Evolutionary conservation across 345 rosid species (phyloP).

Genomic region (Fremontodendron californicum): DNA sequence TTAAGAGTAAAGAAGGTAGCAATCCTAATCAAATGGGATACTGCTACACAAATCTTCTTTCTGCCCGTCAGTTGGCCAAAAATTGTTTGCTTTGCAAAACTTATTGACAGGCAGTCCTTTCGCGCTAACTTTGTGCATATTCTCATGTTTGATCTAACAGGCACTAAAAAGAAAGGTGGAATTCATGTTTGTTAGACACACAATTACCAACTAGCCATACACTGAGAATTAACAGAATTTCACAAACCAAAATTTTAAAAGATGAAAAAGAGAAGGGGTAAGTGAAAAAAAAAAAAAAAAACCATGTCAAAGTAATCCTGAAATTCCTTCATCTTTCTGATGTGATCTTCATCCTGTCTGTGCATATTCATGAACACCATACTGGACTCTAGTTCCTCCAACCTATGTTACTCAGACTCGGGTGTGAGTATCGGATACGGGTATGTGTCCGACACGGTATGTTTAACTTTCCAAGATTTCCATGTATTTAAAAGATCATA

Average conservation of each 20-base stretch:
- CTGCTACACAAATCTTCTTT: neutral
- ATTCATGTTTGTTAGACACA: neutral
- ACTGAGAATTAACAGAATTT: neutral
- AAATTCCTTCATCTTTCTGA: slow-evolving; percentile 27
- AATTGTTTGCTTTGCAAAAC: neutral
- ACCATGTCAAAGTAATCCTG: slow-evolving; percentile 35
- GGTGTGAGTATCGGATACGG: too few species aligned
- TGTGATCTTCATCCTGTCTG: slow-evolving; percentile 13
- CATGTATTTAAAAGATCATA: too few species aligned
- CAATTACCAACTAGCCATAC: neutral
- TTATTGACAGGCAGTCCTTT: neutral
- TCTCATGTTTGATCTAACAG: neutral
- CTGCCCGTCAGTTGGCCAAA: neutral
- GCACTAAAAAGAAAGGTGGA: neutral
- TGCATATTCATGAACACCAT: neutral
- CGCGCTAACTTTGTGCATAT: neutral
- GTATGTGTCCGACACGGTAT: too few species aligned
- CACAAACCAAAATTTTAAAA: neutral
- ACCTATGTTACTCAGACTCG: too few species aligned
- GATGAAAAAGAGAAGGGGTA: neutral
- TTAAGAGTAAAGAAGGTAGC: slow-evolving; percentile 7
- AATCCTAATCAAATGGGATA: neutral
- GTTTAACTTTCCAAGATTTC: too few species aligned
- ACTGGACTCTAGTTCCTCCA: neutral
- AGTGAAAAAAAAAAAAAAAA: neutral